phyloP scores from a whole-genome alignment of 176 grass and related monocot genomes.

The Thalia dealbata region DNA sequence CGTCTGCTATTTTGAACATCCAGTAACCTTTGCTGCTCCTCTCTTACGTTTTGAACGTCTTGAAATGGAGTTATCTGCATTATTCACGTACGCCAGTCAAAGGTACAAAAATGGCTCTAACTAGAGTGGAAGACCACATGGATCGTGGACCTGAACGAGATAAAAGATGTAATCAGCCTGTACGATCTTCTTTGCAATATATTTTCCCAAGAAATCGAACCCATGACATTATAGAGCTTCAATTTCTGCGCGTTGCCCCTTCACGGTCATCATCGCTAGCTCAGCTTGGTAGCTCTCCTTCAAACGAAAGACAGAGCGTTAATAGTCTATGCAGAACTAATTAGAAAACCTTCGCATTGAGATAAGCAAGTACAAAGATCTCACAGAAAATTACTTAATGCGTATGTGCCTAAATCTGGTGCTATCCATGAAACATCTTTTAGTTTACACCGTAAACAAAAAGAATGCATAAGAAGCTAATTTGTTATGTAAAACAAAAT shows the following conservation, averaged over 20 bases:
- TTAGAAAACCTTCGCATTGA: neutral
- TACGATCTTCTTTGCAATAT: slow-evolving; percentile 77
- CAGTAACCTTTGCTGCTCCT: neutral
- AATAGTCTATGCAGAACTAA: neutral
- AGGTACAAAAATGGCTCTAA: neutral
- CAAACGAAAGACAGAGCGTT: slow-evolving; percentile 9
- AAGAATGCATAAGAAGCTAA: too few relatives aligned
- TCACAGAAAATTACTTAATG: too few relatives aligned
- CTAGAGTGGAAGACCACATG: neutral
- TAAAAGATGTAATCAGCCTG: slow-evolving; percentile 65
- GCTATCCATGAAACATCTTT: too few relatives aligned
- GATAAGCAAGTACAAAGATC: too few relatives aligned
- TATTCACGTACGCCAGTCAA: neutral
- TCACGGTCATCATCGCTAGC: slow-evolving; percentile 54
- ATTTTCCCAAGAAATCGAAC: slow-evolving; percentile 80
- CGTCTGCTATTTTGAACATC: neutral
- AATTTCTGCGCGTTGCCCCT: slow-evolving; percentile 59
- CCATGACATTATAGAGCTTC: slow-evolving; percentile 81
- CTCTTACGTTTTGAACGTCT: neutral
- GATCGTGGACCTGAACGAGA: neutral
- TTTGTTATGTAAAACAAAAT: neutral
- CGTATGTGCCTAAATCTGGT: too few relatives aligned
- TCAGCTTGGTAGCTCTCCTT: slow-evolving; percentile 59
- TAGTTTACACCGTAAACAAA: too few relatives aligned
- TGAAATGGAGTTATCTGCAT: neutral